Evolutionary conservation across 257 asterid genomes (phyloP), one percentile per base, ranked within the genome.

Genomic region (Jasminum sambac): DNA sequence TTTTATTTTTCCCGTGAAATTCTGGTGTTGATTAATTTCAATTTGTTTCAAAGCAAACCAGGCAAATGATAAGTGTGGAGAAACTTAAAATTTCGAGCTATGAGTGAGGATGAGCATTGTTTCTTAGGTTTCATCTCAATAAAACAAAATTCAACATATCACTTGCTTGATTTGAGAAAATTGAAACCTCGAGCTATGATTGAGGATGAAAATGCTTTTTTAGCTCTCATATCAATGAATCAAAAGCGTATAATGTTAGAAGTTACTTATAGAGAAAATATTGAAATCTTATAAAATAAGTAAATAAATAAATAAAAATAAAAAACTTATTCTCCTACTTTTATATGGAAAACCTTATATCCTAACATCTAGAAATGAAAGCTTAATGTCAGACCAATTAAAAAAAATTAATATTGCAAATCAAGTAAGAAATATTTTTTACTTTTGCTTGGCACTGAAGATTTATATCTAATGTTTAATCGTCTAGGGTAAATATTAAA

Each of bases 321-420:
- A 12, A 10, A 4, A 55, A 55, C 5, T 30, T 55, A 9, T 55
- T 19, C 34, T 10, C 62, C 34, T 34, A 55, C 21, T 19, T 55
- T 55, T 55, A 19, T 55, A 7, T 55, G 3, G 62, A 9, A 19
- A 52, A 55, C 19, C 36, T 13, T 14, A 19, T 55, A 21, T 55
- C 34, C 16, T 55, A 7, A 55, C 34, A 11, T 43, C 50, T 43
- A 14, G 34, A 21, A 55, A 21, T 52, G 62, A 23, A 21, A 21
- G 19, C 36, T 48, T 30, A 36, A 76, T 70, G 50, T 65, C 74
- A 57, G 19, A 43, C 69, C 30, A 64, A 36, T 14, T 52, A 25
- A 43, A 16, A 26, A n/a, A n/a, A n/a, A n/a, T n/a, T n/a, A 37
- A 23, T 39, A 64, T 30, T 64, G 70, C 70, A 65, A 60, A 40